A percentile compares a stretch with the other conserved stretches of the same genome.
Evolutionary conservation across 441 rosid species (phyloP).

Genomic region (Syzygium malaccense): DNA sequence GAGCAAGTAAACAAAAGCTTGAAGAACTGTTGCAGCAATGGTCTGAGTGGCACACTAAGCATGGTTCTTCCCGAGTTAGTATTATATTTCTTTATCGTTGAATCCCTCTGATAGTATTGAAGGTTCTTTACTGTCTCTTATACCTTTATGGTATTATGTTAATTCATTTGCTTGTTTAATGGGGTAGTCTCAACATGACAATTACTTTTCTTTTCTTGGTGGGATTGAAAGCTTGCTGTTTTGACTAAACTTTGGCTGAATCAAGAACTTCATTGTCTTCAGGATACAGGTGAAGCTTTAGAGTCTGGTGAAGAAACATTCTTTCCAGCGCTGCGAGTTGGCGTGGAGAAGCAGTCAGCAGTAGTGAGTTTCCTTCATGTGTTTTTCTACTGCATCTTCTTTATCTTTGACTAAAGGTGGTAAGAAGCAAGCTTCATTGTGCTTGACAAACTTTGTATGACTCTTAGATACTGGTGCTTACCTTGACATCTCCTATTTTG

Average conservation of each 20-base stretch:
- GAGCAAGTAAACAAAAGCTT: slow-evolving; percentile 82
- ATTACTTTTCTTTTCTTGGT: neutral
- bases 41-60: slow-evolving; percentile 91
- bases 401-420: neutral
- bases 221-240: neutral
- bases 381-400: neutral
- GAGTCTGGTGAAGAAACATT: slow-evolving; percentile 86
- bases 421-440: neutral
- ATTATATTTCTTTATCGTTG: neutral
- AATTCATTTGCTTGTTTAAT: neutral
- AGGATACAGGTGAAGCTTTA: slow-evolving; percentile 52
- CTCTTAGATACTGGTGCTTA: neutral
- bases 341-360: slow-evolving; percentile 53
- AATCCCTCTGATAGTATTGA: neutral
- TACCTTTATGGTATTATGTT: neutral
- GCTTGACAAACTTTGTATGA: neutral
- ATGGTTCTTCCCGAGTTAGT: slow-evolving; percentile 48
- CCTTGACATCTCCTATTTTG: neutral
- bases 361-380: slow-evolving; percentile 47
- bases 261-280: slow-evolving; percentile 13
- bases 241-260: neutral
- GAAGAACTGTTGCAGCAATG: slow-evolving; percentile 78
- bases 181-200: neutral
- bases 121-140: neutral
- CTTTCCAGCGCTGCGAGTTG: slow-evolving; percentile 76